A percentile compares a stretch with the other conserved stretches of the same genome.
These are phyloP conservation scores for Coprinellus micaceus DNA, from an alignment of 768 basidiomycete species.

Conservation along the genomic window DNA sequence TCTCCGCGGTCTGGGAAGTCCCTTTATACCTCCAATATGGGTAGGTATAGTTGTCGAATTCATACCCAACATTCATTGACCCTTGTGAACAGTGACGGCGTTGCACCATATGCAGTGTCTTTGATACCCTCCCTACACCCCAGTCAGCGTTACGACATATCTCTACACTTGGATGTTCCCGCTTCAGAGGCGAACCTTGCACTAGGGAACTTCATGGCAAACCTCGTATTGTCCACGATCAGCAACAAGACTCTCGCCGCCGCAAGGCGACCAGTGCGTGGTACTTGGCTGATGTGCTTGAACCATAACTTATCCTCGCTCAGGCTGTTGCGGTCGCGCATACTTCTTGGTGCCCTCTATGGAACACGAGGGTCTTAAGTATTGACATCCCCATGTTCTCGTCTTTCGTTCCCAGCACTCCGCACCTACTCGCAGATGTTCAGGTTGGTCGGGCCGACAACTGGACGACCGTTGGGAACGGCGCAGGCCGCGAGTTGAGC, in stretches of 20 bases:
- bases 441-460: constrained; percentile 70
- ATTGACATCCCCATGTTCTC: constrained; percentile 57
- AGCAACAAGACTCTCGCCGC: constrained; percentile 61
- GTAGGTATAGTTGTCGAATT: constrained; percentile 36
- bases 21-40: constrained; percentile 77
- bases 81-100: constrained; percentile 49
- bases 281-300: constrained; percentile 5
- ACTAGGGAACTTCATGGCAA: constrained; percentile 84
- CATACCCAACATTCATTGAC: not conserved
- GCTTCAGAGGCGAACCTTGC: constrained; percentile 61
- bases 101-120: constrained; percentile 58
- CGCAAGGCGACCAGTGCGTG: constrained; percentile 64
- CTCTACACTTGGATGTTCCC: constrained; percentile 63
- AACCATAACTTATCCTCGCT: constrained; percentile 3
- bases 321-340: constrained; percentile 61
- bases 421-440: constrained; percentile 53
- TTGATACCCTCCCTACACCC: constrained; percentile 48
- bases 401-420: constrained; percentile 46
- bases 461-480: constrained; percentile 67
- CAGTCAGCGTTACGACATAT: constrained; percentile 73
- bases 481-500: constrained; percentile 70
- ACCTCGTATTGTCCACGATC: constrained; percentile 52
- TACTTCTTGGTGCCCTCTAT: constrained; percentile 35
- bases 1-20: constrained; percentile 67
- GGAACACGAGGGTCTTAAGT: constrained; percentile 37